Evolutionary conservation across 2,329 filamentous ascomycete genomes (phyloP).

Genomic region (Xylariaceae sp.): DNA sequence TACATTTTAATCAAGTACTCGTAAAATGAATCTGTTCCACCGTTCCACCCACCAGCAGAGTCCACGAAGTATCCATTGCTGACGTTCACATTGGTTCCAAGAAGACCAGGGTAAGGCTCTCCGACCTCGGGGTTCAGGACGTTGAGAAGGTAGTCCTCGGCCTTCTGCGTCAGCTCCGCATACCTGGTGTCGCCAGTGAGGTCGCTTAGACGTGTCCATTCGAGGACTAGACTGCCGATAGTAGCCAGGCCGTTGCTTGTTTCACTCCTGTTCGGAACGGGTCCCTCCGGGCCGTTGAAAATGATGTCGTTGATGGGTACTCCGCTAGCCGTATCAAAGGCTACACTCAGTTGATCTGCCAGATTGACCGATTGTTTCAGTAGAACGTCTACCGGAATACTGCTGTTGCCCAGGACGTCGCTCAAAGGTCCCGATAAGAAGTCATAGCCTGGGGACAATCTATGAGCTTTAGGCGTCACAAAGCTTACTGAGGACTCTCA

Average conservation of each 20-base stretch:
- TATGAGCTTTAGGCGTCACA: slow-evolving; percentile 3
- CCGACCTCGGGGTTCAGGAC: slow-evolving; percentile 54
- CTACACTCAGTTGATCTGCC: slow-evolving; percentile 69
- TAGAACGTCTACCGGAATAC: slow-evolving; percentile 57
- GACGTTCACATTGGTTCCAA: slow-evolving; percentile 65
- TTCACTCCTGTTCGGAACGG: slow-evolving; percentile 17
- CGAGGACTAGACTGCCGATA: slow-evolving; percentile 72
- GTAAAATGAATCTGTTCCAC: slow-evolving; percentile 76
- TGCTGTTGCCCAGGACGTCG: slow-evolving; percentile 37
- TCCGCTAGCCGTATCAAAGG: slow-evolving; percentile 72
- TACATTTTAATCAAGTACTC: slow-evolving; percentile 93
- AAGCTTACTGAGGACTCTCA: slow-evolving; percentile 19
- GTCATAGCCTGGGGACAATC: slow-evolving; percentile 54
- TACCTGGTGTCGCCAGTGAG: slow-evolving; percentile 66
- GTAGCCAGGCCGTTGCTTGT: slow-evolving; percentile 69
- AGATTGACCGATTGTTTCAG: slow-evolving; percentile 59
- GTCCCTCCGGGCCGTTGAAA: slow-evolving; percentile 26
- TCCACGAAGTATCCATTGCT: slow-evolving; percentile 63
- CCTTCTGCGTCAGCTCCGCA: slow-evolving; percentile 60
- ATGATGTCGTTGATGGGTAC: slow-evolving; percentile 67
- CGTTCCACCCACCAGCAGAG: slow-evolving; percentile 68
- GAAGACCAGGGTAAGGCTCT: slow-evolving; percentile 73
- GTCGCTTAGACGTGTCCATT: slow-evolving; percentile 80
- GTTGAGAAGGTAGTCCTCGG: slow-evolving; percentile 64
- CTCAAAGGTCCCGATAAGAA: slow-evolving; percentile 65